Evolutionary conservation across 257 asterid genomes (phyloP).

Genomic region (Verbena officinalis): DNA sequence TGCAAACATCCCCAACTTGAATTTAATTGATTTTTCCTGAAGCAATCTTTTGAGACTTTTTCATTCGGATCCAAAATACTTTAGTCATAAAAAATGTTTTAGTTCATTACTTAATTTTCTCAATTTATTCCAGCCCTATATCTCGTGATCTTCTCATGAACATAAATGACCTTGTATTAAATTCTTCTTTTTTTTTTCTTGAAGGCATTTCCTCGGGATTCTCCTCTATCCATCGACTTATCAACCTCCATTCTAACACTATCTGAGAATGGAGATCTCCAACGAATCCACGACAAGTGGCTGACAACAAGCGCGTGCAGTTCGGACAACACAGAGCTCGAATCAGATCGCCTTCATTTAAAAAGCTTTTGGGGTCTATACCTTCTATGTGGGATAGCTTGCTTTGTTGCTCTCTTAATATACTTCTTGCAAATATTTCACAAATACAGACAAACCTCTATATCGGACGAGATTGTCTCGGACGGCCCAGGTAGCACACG

Average conservation of each 20-base stretch:
- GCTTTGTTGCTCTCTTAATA: slow-evolving; percentile 62
- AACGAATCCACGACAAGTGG: slow-evolving; percentile 96
- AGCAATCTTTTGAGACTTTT: too few relatives aligned
- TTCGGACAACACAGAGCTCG: slow-evolving; percentile 50
- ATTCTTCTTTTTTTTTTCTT: slow-evolving; percentile 5
- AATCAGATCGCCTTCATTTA: slow-evolving; percentile 65
- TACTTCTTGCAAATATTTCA: slow-evolving; percentile 54
- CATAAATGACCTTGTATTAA: not conserved
- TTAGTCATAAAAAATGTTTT: too few relatives aligned
- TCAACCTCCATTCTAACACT: slow-evolving; percentile 69
- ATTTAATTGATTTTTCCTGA: too few relatives aligned
- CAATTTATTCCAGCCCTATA: too few relatives aligned
- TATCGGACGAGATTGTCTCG: slow-evolving; percentile 24
- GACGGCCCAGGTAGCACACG: slow-evolving; percentile 42
- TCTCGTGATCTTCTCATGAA: too few relatives aligned
- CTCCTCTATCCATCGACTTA: slow-evolving; percentile 61
- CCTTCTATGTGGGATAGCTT: slow-evolving; percentile 72
- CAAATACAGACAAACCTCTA: slow-evolving; percentile 42
- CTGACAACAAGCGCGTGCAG: slow-evolving; percentile 58
- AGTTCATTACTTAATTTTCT: too few relatives aligned
- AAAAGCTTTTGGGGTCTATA: slow-evolving; percentile 85
- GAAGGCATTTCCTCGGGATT: slow-evolving; percentile 69
- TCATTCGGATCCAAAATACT: too few relatives aligned
- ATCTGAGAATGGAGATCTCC: slow-evolving; percentile 96
- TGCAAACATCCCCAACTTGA: too few relatives aligned